phyloP scores from a whole-genome alignment of 2,329 filamentous ascomycete species.

The Parastagonospora nodorum region DNA sequence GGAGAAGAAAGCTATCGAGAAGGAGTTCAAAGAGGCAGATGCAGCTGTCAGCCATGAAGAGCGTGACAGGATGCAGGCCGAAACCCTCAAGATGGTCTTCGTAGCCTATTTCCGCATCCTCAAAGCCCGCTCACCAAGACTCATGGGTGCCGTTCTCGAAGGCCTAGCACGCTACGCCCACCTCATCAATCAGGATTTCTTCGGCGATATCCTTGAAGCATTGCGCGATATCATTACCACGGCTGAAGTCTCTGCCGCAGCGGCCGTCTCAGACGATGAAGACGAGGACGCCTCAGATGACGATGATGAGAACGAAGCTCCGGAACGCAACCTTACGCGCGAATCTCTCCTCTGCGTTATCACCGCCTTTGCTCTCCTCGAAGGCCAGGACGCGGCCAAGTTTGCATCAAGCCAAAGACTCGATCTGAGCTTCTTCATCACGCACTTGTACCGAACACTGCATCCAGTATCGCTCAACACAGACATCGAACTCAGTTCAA shows the following conservation, averaged over 20 bases:
- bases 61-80: constrained; percentile 89
- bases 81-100: constrained; percentile 95
- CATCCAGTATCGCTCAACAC: constrained; percentile 78
- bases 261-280: constrained; percentile 50
- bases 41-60: constrained; percentile 91
- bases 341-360: constrained; percentile 93
- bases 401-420: constrained; percentile 81
- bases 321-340: constrained; percentile 72
- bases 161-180: constrained; percentile 92
- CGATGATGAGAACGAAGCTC: constrained; percentile 52
- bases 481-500: constrained; percentile 81
- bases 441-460: constrained; percentile 87
- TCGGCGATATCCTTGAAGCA: constrained; percentile 92
- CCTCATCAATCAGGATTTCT: constrained; percentile 98
- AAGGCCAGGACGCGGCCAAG: constrained; percentile 90
- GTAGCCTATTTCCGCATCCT: constrained; percentile 93
- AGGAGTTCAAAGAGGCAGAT: constrained; percentile 92
- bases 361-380: constrained; percentile 93
- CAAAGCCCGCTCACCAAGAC: constrained; percentile 76
- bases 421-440: constrained; percentile 93
- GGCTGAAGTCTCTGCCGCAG: constrained; percentile 59
- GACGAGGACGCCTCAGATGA: constrained; percentile 56
- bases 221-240: constrained; percentile 89
- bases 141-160: constrained; percentile 97
- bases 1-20: constrained; percentile 85